These are phyloP conservation scores for Juglanconis sp. DNA, from an alignment of 2,329 filamentous ascomycete genomes.

Conservation along the genomic window DNA sequence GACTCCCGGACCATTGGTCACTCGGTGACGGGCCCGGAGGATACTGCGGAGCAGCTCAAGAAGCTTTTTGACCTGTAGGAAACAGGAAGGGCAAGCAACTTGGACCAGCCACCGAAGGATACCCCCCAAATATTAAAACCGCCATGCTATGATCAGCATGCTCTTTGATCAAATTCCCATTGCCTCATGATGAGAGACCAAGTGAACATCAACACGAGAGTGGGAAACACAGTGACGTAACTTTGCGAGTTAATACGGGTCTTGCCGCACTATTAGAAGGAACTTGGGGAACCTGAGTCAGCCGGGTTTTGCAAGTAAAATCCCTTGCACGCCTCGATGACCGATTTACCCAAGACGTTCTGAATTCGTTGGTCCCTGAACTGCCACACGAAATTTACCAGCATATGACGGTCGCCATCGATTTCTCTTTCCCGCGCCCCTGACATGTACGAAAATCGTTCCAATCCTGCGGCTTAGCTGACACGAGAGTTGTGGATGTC, in stretches of 20 bases:
- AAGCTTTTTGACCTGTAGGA: conserved; percentile 66
- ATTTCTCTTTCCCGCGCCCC: not conserved
- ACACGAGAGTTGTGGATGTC: conserved; percentile 70
- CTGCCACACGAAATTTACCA: too few relatives aligned
- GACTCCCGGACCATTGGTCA: conserved; percentile 83
- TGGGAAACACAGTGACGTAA: too few relatives aligned
- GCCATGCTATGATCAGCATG: not conserved
- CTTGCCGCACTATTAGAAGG: too few relatives aligned
- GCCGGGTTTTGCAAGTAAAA: too few relatives aligned
- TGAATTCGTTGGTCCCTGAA: too few relatives aligned
- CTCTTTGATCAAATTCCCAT: not conserved
- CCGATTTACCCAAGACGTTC: too few relatives aligned
- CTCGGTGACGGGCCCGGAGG: conserved; percentile 74
- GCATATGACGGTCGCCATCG: too few relatives aligned
- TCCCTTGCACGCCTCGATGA: too few relatives aligned
- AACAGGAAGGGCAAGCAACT: not conserved
- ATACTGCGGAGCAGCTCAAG: conserved; percentile 77
- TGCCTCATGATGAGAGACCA: too few relatives aligned
- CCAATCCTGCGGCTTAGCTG: not conserved
- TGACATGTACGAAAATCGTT: too few relatives aligned
- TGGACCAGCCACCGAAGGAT: not conserved
- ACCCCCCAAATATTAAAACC: conserved; percentile 8
- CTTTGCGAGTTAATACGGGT: too few relatives aligned
- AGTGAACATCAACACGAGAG: not conserved
- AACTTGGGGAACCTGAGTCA: too few relatives aligned